Evolutionary conservation across 768 basidiomycete genomes (phyloP).

Genomic region (Solioccasus polychromus): DNA sequence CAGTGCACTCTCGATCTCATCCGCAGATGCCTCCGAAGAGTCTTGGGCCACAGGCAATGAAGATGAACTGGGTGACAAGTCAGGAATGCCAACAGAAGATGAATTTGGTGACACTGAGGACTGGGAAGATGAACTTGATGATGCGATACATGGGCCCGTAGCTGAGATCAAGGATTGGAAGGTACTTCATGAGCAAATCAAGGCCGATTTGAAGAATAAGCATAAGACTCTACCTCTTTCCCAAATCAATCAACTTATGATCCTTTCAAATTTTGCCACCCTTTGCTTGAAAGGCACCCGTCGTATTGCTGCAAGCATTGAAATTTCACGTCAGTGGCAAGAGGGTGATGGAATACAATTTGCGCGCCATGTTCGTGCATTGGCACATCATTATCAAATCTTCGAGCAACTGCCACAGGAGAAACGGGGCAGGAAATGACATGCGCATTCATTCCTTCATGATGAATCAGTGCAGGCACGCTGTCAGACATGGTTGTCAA

Average conservation of each 20-base stretch:
- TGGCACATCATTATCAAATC: constrained; percentile 37
- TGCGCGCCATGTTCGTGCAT: constrained; percentile 25
- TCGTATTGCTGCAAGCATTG: constrained; percentile 28
- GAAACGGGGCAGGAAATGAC: constrained; percentile 22
- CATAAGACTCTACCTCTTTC: constrained; percentile 19
- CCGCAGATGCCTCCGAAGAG: no score
- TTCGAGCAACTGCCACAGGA: constrained; percentile 35
- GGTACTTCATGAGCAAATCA: constrained; percentile 29
- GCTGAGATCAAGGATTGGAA: constrained; percentile 24
- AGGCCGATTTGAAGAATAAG: constrained; percentile 29
- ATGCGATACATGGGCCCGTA: constrained; percentile 1
- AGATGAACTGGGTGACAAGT: no score
- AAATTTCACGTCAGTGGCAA: constrained; percentile 40
- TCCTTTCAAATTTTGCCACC: not conserved
- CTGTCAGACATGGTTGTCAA: constrained; percentile 19
- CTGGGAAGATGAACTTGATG: constrained; percentile 25
- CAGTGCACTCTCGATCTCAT: no score
- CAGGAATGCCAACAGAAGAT: no score
- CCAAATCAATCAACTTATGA: constrained; percentile 13
- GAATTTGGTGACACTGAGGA: constrained; percentile 10
- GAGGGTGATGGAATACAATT: constrained; percentile 28
- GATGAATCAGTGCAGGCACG: constrained; percentile 1
- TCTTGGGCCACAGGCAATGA: no score
- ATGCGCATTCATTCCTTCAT: not conserved
- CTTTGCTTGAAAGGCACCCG: not conserved